Evolutionary conservation across 1,139 yeast genomes (phyloP).

Genomic region (Candida dubliniensis): DNA sequence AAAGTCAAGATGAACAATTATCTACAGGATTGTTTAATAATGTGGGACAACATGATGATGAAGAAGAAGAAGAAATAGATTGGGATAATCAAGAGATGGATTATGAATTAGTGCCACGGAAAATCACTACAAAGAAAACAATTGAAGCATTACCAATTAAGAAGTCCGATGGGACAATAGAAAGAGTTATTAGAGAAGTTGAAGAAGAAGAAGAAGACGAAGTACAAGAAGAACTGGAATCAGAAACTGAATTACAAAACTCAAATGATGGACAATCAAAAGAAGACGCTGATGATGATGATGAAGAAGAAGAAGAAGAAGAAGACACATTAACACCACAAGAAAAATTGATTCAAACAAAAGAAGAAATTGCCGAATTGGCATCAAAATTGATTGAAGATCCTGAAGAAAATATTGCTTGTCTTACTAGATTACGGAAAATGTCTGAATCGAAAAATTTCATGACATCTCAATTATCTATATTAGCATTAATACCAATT

Average conservation of each 20-base stretch:
- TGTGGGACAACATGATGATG: conserved; percentile 21
- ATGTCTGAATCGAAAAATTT: conserved; percentile 69
- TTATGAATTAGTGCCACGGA: conserved; percentile 64
- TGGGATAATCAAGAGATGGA: conserved; percentile 70
- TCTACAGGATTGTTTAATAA: conserved; percentile 42
- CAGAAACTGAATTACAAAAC: conserved; percentile 22
- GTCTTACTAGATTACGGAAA: conserved; percentile 67
- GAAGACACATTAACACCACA: conserved; percentile 55
- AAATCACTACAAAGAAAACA: conserved; percentile 36
- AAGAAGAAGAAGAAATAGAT: conserved; percentile 17
- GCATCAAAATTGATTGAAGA: conserved; percentile 82
- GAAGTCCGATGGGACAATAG: conserved; percentile 64
- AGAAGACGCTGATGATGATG: conserved; percentile 21
- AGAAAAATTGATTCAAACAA: conserved; percentile 58
- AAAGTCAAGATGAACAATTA: conserved; percentile 47
- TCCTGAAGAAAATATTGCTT: conserved; percentile 79
- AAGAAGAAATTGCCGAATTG: conserved; percentile 80
- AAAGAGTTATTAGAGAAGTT: conserved; percentile 53
- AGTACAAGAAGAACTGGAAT: conserved; percentile 21
- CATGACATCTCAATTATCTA: conserved; percentile 69
- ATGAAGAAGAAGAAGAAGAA: conserved; percentile 40
- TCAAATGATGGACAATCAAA: conserved; percentile 22
- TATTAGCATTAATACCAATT: conserved; percentile 78
- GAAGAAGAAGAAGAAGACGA: conserved; percentile 27
- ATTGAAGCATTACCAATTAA: conserved; percentile 85